Evolutionary conservation across 768 basidiomycete species (phyloP), one percentile per base, ranked within the genome.

Genomic region (Sporobolomyces phaffii): DNA sequence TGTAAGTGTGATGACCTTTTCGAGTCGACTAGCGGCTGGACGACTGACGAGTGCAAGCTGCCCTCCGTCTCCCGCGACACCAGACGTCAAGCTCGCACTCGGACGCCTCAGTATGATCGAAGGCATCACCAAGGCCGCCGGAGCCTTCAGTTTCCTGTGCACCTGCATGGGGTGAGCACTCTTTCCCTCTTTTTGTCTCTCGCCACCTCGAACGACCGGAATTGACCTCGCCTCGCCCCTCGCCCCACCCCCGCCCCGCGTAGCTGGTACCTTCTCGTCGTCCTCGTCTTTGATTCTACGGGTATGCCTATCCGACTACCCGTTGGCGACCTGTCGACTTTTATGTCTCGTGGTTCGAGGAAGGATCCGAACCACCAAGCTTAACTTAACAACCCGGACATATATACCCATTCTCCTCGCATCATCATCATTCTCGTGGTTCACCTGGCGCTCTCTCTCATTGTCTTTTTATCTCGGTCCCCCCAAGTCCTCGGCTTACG

Each of bases 291-390:
- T 22, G 69, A 69, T 14, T 59, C 61, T 10, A 69, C 63, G 40
- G 72, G 74, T 22, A 57, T 73, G 28, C 74, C 74, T 2, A 47
- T 75, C 64, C 48, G 65, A 15, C 67, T 76, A 15, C 74, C 75
- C 10, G 59, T 76, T 7, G 74, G 74, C 49, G 75, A 76, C 60
- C 51, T 75, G n/a, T 73, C 72, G 20, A 54, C 43, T 38, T 72
- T 74, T 62, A 58, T 58, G 56, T 5, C 41, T 5, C 41, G 56
- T 31, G 41, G 56, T 31, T 6, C 56, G 9, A 43, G 56, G 5
- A 47, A 43, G 26, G 54, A 56, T 56, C 54, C 26, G 31, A 20
- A 28, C 24, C 56, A 58, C 29, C 56, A 58, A 45, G 56, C 56
- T 5, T 58, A 45, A 47, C n/a, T n/a, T n/a, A n/a, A n/a, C n/a